Base-by-base conservation (phyloP, 192 early-diverging fungal genomes). In the Chytriomyces sp. region DNA sequence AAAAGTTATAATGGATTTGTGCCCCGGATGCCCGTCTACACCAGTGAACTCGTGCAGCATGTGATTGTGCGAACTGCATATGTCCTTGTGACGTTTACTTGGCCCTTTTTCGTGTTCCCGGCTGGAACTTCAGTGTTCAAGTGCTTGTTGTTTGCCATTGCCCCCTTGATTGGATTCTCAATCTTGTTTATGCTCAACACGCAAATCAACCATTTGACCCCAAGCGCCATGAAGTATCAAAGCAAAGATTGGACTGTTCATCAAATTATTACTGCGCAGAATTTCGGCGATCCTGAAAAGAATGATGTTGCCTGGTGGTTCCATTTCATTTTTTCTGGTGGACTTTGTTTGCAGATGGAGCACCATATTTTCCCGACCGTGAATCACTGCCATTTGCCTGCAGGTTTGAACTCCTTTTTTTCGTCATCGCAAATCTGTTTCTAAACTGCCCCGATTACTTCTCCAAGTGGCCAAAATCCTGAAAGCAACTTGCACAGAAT, bases 291-390 rank as follows among this genome's bases (percentile, higher is more conserved):
- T 46, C 60, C 60, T 7, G 61, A 64, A 24, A 10, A 28, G 20
- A 11, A 18, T 26, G 26, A 20, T 16, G 18, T 65, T 24, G 46
- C 44, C 62, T 75, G 61, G 72, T 62, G 61, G 62, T 75, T 75
- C 72, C 72, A 71, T 45, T 71, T 57, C 28, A 26, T 10, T 16
- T 93, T 94, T 81, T 89, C 86, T 7, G 92, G 93, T 50, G 92
- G 92, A 53, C 82, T 93, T 69, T 93, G 93, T 86, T 92, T 86
- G 84, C 93, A 95, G 75, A 95, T 95, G 69, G 93, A 95, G 82
- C 93, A 95, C 84, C 93, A 95, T 76, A 84, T 93, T 77, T 95
- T 95, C 88, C 93, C 93, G 9, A 87, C 82, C 9, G 63, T 75
- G 28, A 75, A 75, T 45, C 62, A 68, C n/a, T 62, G 60, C 44